A percentile compares a stretch with the other conserved stretches of the same genome.
These are phyloP conservation scores for Macroventuria anomochaeta DNA, from an alignment of 2,329 filamentous ascomycete genomes.

Conservation along the genomic window DNA sequence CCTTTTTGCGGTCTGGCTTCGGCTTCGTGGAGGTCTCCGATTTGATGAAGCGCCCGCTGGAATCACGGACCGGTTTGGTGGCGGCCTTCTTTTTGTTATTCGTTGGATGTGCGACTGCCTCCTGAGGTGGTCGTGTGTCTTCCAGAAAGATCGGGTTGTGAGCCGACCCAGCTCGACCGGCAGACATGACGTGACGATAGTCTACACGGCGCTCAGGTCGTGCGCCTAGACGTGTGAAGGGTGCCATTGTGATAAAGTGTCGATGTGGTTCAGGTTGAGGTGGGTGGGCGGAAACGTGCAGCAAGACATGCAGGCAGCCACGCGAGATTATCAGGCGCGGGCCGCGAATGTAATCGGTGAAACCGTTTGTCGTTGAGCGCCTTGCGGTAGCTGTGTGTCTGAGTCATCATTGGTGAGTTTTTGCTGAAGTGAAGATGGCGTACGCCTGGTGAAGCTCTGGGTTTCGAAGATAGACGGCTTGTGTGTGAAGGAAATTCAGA, in stretches of 20 bases:
- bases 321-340: neutral
- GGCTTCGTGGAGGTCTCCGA: conserved; percentile 1
- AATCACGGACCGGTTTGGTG: neutral
- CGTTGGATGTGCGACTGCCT: neutral
- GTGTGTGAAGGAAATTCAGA: too few relatives aligned
- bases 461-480: too few relatives aligned
- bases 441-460: neutral
- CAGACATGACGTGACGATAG: neutral
- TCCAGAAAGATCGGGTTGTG: conserved; percentile 6
- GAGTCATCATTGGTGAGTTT: neutral
- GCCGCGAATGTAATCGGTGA: neutral
- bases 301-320: neutral
- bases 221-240: conserved; percentile 14
- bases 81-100: neutral
- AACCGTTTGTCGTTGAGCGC: neutral
- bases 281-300: neutral
- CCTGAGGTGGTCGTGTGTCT: neutral
- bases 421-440: neutral
- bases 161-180: neutral
- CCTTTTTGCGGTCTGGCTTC: conserved; percentile 7
- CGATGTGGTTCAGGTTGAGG: neutral
- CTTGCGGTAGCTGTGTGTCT: neutral
- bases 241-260: conserved; percentile 24
- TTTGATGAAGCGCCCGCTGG: conserved; percentile 12
- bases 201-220: conserved; percentile 11